Evolutionary conservation across 2,329 filamentous ascomycete species (phyloP), one percentile per base, ranked within the genome.

Genomic region (Pseudopithomyces chartarum): DNA sequence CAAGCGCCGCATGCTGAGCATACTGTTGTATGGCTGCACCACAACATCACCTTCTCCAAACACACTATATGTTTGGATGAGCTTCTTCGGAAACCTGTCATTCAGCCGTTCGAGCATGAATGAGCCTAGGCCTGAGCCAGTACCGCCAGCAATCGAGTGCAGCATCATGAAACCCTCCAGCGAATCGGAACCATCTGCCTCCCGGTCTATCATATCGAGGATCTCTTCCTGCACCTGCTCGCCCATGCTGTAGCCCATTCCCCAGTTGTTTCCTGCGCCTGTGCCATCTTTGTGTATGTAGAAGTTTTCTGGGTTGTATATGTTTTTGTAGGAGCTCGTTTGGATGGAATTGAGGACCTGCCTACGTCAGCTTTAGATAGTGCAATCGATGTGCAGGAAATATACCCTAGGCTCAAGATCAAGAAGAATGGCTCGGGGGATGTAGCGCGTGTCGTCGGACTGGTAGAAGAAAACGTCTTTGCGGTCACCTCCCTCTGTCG

Each of bases 381-480:
- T 17, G 6, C 8, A 11, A 34, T n/a, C 1, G 12, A 17, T 17
- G 2, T 10, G n/a, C 19, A 19, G 4, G 6, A 7, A 6, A 23
- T 8, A 17, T 44, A 91, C 93, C 63, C 95, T 86, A 22, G 95
- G 95, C 78, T 99, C 95, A 38, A 99, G 82, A 75, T 99, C 95
- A 61, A 99, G 90, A 50, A 99, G 82, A 68, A 99, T 98, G 46
- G 95, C 94, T 73, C 95, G 87, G 11, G 95, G 95, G 65, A 99
- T 98, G 78, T 99, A 99, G 80, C 95, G 87, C 57, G 95, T 99
- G 75, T 99, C 95, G 82, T 99, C 95, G 73, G 93, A 98, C 75
- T 89, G 94, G 81, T 98, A 99, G 85, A 97, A 98, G 81, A 98
- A 98, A 59, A 99, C 95, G 79, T 99, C 95, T 77, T 99, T 99